These are phyloP conservation scores for Tephrocybe sp. DNA, from an alignment of 768 basidiomycete species.

Conservation along the genomic window DNA sequence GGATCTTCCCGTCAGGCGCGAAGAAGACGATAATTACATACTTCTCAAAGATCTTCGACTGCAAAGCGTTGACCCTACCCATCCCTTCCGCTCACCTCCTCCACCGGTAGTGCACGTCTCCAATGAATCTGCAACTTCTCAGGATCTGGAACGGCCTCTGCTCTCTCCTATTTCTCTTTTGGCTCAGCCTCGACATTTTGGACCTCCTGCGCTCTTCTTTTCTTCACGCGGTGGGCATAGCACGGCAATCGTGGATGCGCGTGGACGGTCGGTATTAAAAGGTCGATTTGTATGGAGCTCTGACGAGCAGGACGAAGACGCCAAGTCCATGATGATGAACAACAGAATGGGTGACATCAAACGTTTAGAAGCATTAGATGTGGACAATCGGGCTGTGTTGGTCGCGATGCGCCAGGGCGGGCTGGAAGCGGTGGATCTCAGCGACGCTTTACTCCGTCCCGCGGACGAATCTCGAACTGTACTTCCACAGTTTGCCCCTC, in stretches of 20 bases:
- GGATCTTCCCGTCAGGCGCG: conserved; percentile 76
- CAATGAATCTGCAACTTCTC: conserved; percentile 11
- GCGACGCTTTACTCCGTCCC: conserved; percentile 75
- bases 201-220: conserved; percentile 83
- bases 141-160: conserved; percentile 49
- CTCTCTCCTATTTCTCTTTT: conserved; percentile 74
- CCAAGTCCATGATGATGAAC: conserved; percentile 30
- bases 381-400: conserved; percentile 69
- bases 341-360: conserved; percentile 80
- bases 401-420: conserved; percentile 88
- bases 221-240: conserved; percentile 90
- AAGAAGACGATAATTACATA: conserved; percentile 67
- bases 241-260: conserved; percentile 83
- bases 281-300: conserved; percentile 77
- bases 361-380: conserved; percentile 79
- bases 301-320: conserved; percentile 53
- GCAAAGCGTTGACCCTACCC: conserved; percentile 78
- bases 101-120: conserved; percentile 29
- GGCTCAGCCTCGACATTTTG: conserved; percentile 77
- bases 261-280: conserved; percentile 80
- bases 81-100: conserved; percentile 63
- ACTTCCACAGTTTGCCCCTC: conserved; percentile 69
- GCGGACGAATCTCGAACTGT: conserved; percentile 74
- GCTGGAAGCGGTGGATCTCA: conserved; percentile 75
- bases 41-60: conserved; percentile 72